Evolutionary conservation across 768 basidiomycete species (phyloP).

Genomic region (Aureoboletus auriporus): DNA sequence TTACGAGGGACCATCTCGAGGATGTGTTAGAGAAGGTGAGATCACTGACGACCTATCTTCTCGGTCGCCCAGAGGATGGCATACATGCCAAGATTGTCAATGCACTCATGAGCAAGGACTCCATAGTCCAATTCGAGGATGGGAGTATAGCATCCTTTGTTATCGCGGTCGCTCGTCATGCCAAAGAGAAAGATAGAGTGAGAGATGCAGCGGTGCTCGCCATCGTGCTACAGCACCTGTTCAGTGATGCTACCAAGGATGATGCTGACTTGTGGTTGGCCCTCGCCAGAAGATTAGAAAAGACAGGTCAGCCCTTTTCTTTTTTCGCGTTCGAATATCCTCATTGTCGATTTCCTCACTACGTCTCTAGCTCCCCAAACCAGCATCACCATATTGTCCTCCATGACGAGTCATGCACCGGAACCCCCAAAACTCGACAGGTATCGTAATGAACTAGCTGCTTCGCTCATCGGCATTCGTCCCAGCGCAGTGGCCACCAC

Average conservation of each 20-base stretch:
- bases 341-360: neutral
- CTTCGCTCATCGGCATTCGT: constrained; percentile 66
- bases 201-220: constrained; percentile 59
- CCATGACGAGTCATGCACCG: constrained; percentile 56
- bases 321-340: neutral
- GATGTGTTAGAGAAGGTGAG: constrained; percentile 42
- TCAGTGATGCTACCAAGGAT: constrained; percentile 52
- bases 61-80: constrained; percentile 42
- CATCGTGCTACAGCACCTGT: constrained; percentile 53
- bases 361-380: constrained; percentile 58
- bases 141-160: constrained; percentile 27
- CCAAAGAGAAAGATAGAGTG: constrained; percentile 39
- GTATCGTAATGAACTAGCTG: constrained; percentile 87
- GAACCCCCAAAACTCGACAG: constrained; percentile 74
- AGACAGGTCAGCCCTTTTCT: constrained; percentile 43
- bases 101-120: constrained; percentile 28
- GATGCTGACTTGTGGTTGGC: constrained; percentile 79
- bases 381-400: constrained; percentile 59
- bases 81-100: constrained; percentile 48
- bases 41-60: constrained; percentile 59
- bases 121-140: constrained; percentile 16
- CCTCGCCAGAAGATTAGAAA: constrained; percentile 62
- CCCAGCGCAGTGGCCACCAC: constrained; percentile 58
- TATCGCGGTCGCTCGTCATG: constrained; percentile 28
- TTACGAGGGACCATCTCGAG: constrained; percentile 25